Percentiles rank a stretch among this genome's conserved stretches.
These are phyloP conservation scores for Penicillium fuscoglaucum DNA, from an alignment of 2,329 filamentous ascomycete genomes.

Conservation along the genomic window DNA sequence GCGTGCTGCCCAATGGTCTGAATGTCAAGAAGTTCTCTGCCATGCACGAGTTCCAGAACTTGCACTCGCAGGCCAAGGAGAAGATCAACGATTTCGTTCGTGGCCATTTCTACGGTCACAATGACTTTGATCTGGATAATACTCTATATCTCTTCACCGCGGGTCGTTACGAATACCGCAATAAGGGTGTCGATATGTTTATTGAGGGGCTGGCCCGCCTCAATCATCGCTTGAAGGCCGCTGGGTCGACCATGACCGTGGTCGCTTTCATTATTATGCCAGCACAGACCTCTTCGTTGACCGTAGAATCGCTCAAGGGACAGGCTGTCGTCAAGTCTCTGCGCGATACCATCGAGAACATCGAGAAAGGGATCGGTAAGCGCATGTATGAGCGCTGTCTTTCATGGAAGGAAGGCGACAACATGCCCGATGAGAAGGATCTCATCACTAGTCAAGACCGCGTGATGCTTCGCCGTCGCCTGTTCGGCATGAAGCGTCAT, in stretches of 20 bases:
- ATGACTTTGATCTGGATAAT: slow-evolving; percentile 94
- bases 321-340: slow-evolving; percentile 97
- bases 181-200: slow-evolving; percentile 99
- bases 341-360: slow-evolving; percentile 86
- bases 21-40: slow-evolving; percentile 99
- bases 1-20: slow-evolving; percentile 91
- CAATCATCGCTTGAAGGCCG: slow-evolving; percentile 85
- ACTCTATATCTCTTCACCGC: slow-evolving; percentile 98
- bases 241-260: slow-evolving; percentile 86
- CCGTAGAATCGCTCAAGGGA: slow-evolving; percentile 92
- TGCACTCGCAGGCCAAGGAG: slow-evolving; percentile 94
- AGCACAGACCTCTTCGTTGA: slow-evolving; percentile 89
- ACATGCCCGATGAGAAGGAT: slow-evolving; percentile 94
- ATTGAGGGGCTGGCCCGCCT: slow-evolving; percentile 92
- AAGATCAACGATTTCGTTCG: slow-evolving; percentile 98
- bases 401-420: slow-evolving; percentile 91
- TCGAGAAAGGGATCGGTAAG: slow-evolving; percentile 88
- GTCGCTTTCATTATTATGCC: slow-evolving; percentile 99
- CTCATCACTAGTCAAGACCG: slow-evolving; percentile 89
- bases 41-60: slow-evolving; percentile 97
- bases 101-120: slow-evolving; percentile 97
- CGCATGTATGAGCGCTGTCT: slow-evolving; percentile 93
- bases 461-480: slow-evolving; percentile 81
- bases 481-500: slow-evolving; percentile 96
- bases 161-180: slow-evolving; percentile 94